phyloP scores from a whole-genome alignment of 257 asterid species.

The Ilex asprella region DNA sequence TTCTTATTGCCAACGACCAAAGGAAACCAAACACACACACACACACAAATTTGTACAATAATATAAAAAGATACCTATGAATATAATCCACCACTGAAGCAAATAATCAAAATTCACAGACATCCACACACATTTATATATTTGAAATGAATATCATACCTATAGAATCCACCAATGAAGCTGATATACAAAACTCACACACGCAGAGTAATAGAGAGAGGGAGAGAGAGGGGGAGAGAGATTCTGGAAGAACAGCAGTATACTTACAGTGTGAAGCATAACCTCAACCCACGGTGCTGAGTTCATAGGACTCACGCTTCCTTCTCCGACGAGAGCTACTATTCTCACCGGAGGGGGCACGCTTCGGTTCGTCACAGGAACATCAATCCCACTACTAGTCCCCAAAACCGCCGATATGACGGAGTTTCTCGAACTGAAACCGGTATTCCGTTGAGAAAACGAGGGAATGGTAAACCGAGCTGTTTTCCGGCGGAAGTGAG shows the following conservation, averaged over 20 bases:
- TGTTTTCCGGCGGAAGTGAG: not conserved
- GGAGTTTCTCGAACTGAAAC: not conserved
- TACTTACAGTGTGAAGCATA: slow-evolving; percentile 75
- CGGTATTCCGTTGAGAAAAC: not conserved
- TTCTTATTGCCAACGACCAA: no score
- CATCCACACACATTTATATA: no score
- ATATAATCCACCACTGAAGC: no score
- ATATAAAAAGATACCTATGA: no score
- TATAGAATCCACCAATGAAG: not conserved
- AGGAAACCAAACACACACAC: no score
- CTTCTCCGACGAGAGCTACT: slow-evolving; percentile 76
- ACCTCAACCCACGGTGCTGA: slow-evolving; percentile 87
- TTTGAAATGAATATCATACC: no score
- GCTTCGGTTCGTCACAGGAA: slow-evolving; percentile 15
- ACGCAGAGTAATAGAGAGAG: not conserved
- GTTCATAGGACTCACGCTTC: slow-evolving; percentile 70
- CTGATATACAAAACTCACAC: not conserved
- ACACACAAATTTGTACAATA: no score
- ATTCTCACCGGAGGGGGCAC: slow-evolving; percentile 44
- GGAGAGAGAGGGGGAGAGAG: not conserved
- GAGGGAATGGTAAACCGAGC: not conserved
- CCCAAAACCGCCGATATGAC: slow-evolving; percentile 10
- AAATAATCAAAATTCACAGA: no score
- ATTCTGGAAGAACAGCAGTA: not conserved
- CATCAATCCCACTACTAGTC: not conserved